These are phyloP conservation scores for Suillus fuscotomentosus DNA, from an alignment of 768 basidiomycete species.

Conservation along the genomic window DNA sequence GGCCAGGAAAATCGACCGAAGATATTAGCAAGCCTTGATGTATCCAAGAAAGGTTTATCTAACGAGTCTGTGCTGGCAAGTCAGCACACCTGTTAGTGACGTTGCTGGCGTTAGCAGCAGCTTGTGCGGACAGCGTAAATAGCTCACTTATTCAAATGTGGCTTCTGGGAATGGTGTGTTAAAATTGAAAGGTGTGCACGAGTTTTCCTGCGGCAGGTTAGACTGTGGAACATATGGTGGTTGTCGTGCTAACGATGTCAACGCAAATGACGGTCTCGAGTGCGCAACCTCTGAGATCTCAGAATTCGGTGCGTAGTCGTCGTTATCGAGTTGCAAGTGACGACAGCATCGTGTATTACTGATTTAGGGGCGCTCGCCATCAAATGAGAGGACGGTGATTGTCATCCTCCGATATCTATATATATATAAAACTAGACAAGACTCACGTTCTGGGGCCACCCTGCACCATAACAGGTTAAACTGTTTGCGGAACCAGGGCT, in stretches of 20 bases:
- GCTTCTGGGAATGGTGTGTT: background rate
- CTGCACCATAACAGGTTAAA: background rate
- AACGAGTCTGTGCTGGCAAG: background rate
- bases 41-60: background rate
- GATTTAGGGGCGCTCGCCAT: background rate
- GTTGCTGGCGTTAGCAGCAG: background rate
- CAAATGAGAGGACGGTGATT: background rate
- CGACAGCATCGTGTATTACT: background rate
- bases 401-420: background rate
- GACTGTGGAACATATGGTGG: background rate
- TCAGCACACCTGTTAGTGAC: background rate
- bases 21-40: slow-evolving; percentile 1
- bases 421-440: background rate
- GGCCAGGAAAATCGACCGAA: background rate
- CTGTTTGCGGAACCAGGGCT: background rate
- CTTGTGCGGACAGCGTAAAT: background rate
- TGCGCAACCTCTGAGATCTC: background rate
- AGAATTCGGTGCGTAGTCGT: background rate
- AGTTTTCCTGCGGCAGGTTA: background rate
- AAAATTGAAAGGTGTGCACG: background rate
- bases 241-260: background rate
- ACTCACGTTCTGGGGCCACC: background rate
- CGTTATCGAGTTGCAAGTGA: background rate
- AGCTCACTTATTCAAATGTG: background rate
- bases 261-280: background rate